Conservation (phyloP, 2,329 filamentous ascomycete genomes). For the Cercospora sesami region DNA sequence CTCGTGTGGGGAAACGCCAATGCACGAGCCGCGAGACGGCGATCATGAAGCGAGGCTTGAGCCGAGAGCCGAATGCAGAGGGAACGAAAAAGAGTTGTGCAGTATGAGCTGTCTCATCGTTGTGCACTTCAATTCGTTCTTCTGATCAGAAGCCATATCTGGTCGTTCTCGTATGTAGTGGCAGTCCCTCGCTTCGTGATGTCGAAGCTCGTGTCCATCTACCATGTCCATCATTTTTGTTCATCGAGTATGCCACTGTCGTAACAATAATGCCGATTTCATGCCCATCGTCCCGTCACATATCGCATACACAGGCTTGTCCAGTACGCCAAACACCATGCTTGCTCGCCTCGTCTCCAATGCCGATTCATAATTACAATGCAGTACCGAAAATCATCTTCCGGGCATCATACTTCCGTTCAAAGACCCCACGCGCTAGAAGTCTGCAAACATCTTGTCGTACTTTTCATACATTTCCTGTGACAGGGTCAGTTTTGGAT, state of each 20-base stretch:
- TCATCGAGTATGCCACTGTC: slow-evolving; percentile 14
- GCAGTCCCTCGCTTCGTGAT: neutral
- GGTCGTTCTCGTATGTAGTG: neutral
- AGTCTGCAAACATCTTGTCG: slow-evolving; percentile 70
- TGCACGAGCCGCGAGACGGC: slow-evolving; percentile 1
- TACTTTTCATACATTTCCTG: slow-evolving; percentile 66
- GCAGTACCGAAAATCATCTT: slow-evolving; percentile 16
- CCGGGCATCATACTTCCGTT: neutral
- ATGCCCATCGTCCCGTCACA: neutral
- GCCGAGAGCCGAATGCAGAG: slow-evolving; percentile 4
- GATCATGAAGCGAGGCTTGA: neutral
- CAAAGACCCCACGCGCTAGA: slow-evolving; percentile 48
- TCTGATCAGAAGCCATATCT: slow-evolving; percentile 7
- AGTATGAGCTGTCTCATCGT: neutral
- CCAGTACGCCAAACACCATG: slow-evolving; percentile 25
- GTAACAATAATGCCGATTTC: slow-evolving; percentile 2
- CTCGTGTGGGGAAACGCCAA: slow-evolving; percentile 9
- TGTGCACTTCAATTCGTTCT: neutral
- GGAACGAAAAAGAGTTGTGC: neutral
- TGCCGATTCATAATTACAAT: slow-evolving; percentile 23
- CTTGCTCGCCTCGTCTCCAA: slow-evolving; percentile 14
- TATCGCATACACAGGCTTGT: neutral
- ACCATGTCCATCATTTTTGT: neutral
- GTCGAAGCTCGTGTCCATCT: neutral
- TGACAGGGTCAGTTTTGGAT: neutral